Conservation (phyloP, 164 flowering plant species). For the Amborella trichopoda region DNA sequence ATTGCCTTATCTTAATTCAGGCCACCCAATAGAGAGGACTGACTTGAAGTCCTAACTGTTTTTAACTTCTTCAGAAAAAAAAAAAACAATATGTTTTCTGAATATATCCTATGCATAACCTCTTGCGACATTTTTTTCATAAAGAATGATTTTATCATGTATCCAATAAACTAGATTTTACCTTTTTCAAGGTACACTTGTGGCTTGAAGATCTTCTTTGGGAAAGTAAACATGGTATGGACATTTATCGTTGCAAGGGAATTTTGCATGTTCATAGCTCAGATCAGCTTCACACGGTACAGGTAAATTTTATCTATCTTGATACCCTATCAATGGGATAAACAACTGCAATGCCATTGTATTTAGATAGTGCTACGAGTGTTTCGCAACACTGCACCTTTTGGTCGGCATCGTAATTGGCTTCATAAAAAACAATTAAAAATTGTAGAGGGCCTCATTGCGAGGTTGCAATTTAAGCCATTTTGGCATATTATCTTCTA, state of each 20-base stretch:
- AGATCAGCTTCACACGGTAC: slow-evolving; percentile 69
- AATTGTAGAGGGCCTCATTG: no score
- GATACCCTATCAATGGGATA: not conserved
- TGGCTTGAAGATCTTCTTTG: slow-evolving; percentile 98
- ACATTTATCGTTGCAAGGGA: slow-evolving; percentile 92
- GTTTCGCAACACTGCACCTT: not conserved
- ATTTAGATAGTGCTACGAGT: not conserved
- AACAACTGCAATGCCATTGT: not conserved
- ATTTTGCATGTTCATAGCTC: slow-evolving; percentile 46
- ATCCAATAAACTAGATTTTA: not conserved
- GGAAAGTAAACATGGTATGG: slow-evolving; percentile 83
- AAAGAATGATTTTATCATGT: no score
- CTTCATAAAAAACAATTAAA: not conserved
- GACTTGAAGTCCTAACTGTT: no score
- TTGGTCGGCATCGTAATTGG: not conserved
- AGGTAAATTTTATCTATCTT: slow-evolving; percentile 26
- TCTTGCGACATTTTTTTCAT: no score
- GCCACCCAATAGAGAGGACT: no score
- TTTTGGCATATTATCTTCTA: no score
- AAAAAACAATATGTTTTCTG: no score
- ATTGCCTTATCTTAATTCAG: no score
- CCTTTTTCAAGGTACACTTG: slow-evolving; percentile 33
- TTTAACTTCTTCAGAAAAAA: no score
- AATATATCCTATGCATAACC: no score
- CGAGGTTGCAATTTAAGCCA: no score